phyloP scores from a whole-genome alignment of 805 yeast genomes.

The Schwanniomyces sp. region DNA sequence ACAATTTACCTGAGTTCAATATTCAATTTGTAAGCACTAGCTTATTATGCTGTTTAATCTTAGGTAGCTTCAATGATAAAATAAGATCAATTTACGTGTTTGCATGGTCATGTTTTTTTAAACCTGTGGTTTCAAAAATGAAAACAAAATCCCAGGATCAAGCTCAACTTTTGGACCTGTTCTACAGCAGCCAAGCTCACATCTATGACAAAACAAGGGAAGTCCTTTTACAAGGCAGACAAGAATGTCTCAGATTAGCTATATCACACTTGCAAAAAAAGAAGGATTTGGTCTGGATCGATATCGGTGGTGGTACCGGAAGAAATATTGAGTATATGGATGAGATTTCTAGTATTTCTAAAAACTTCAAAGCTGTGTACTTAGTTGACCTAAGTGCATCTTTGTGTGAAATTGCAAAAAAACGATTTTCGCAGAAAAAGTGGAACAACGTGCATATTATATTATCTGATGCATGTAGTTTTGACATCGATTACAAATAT shows the following conservation, averaged over 20 bases:
- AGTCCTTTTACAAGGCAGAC: constrained; percentile 67
- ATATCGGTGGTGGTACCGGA: constrained; percentile 88
- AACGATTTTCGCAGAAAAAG: constrained; percentile 45
- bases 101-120: constrained; percentile 56
- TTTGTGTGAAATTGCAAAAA: constrained; percentile 67
- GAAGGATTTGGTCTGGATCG: constrained; percentile 64
- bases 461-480: constrained; percentile 75
- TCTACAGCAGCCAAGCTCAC: constrained; percentile 75
- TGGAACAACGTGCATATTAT: constrained; percentile 65
- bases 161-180: constrained; percentile 63
- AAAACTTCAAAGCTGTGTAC: constrained; percentile 62
- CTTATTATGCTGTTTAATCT: not conserved
- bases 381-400: constrained; percentile 78
- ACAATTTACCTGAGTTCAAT: not conserved
- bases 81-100: constrained; percentile 29
- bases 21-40: not conserved
- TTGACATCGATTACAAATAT: constrained; percentile 43
- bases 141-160: constrained; percentile 40
- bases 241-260: constrained; percentile 59
- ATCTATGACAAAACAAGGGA: constrained; percentile 74
- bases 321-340: constrained; percentile 78
- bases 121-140: constrained; percentile 47
- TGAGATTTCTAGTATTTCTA: constrained; percentile 44
- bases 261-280: constrained; percentile 51
- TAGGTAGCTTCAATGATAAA: constrained; percentile 11